Conservation (phyloP, 2,329 filamentous ascomycete species). For the Colletotrichum liriopes region DNA sequence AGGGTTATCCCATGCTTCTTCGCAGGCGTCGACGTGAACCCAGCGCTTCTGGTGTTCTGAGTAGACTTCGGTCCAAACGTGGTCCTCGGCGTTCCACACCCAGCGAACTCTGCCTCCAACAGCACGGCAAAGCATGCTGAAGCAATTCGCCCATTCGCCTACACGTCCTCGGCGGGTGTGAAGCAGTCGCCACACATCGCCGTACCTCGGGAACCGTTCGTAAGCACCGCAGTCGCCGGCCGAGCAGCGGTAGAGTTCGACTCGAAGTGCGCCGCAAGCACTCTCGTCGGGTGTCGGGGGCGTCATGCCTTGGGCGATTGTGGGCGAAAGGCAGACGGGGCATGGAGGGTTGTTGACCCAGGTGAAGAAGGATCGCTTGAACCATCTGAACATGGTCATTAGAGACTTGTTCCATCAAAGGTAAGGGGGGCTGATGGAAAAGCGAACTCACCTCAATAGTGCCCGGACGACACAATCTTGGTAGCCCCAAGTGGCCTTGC, state of each 20-base stretch:
- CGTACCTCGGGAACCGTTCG: constrained; percentile 94
- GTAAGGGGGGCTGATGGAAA: background rate
- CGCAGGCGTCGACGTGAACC: constrained; percentile 97
- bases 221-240: constrained; percentile 80
- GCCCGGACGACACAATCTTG: constrained; percentile 96
- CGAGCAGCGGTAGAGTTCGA: constrained; percentile 93
- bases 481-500: constrained; percentile 93
- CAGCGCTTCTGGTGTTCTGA: constrained; percentile 93
- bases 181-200: constrained; percentile 92
- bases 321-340: constrained; percentile 84
- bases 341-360: constrained; percentile 98
- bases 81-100: constrained; percentile 98
- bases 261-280: constrained; percentile 87
- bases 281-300: constrained; percentile 90
- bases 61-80: constrained; percentile 98
- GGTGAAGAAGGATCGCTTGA: constrained; percentile 93
- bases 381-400: constrained; percentile 76
- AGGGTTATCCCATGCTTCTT: constrained; percentile 96
- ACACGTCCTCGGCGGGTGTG: constrained; percentile 89
- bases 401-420: constrained; percentile 7
- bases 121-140: constrained; percentile 97
- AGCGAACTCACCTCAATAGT: constrained; percentile 73
- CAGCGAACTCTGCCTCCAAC: constrained; percentile 92
- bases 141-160: constrained; percentile 98
- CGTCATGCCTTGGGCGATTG: constrained; percentile 86